Percentiles rank a stretch among this genome's conserved stretches.
Evolutionary conservation across 2,329 filamentous ascomycete genomes (phyloP).

Genomic region (Penicillium corylophilum): DNA sequence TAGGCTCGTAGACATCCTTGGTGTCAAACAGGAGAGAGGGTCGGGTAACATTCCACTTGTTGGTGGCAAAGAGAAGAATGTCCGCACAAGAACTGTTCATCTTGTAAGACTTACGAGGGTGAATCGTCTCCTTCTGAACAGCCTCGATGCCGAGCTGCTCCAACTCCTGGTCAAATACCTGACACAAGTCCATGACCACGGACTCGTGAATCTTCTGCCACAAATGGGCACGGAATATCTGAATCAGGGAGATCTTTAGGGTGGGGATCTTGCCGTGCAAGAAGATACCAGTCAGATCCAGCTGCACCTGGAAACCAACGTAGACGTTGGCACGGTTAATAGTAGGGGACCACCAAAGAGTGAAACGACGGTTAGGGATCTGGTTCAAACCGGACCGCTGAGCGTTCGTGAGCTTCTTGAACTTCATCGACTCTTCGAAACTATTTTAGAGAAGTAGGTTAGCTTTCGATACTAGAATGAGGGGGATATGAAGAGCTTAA

Average conservation of each 20-base stretch:
- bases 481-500: background rate
- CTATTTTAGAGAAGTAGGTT: background rate
- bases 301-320: constrained; percentile 97
- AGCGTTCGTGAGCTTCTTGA: constrained; percentile 98
- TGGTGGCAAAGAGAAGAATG: constrained; percentile 91
- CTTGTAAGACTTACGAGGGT: constrained; percentile 99
- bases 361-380: constrained; percentile 97
- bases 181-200: constrained; percentile 97
- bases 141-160: constrained; percentile 95
- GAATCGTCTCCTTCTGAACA: constrained; percentile 98
- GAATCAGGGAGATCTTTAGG: constrained; percentile 94
- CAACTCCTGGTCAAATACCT: constrained; percentile 96
- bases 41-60: constrained; percentile 97
- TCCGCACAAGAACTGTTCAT: constrained; percentile 99
- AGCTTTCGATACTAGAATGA: background rate
- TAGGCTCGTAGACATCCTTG: constrained; percentile 90
- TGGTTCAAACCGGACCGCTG: constrained; percentile 96
- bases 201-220: constrained; percentile 99
- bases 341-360: constrained; percentile 92
- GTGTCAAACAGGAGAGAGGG: constrained; percentile 94
- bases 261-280: constrained; percentile 98
- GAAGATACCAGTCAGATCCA: constrained; percentile 98
- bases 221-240: constrained; percentile 98
- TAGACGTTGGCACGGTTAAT: constrained; percentile 97
- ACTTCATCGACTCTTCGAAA: constrained; percentile 70